phyloP scores from a whole-genome alignment of 2,329 filamentous ascomycete species.

The Ophiocordyceps camponoti-floridani region DNA sequence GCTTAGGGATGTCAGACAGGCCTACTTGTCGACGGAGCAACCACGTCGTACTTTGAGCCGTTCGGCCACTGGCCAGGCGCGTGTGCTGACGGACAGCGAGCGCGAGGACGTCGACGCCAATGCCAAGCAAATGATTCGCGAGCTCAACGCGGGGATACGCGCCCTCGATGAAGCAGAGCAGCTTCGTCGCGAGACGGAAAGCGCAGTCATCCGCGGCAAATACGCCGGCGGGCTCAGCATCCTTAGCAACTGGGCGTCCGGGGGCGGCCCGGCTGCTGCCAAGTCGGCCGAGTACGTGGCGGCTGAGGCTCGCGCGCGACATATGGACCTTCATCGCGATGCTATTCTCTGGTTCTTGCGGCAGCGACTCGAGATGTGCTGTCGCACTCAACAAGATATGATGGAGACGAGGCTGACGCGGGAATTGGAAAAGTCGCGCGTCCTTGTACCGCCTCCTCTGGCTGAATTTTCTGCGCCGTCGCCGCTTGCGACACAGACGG shows the following conservation, averaged over 20 bases:
- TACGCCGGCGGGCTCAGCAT: constrained; percentile 46
- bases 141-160: constrained; percentile 67
- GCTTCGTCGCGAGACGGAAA: constrained; percentile 59
- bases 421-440: constrained; percentile 79
- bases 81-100: constrained; percentile 59
- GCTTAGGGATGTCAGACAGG: constrained; percentile 66
- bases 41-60: constrained; percentile 38
- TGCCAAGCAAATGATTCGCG: constrained; percentile 68
- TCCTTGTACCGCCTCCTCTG: constrained; percentile 34
- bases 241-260: constrained; percentile 48
- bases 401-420: constrained; percentile 77
- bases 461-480: constrained; percentile 12
- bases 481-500: background rate
- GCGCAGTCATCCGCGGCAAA: constrained; percentile 54
- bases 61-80: constrained; percentile 22
- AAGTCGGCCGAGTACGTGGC: constrained; percentile 46
- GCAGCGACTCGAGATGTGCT: constrained; percentile 56
- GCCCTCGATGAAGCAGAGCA: constrained; percentile 68
- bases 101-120: constrained; percentile 76
- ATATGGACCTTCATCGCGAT: constrained; percentile 55
- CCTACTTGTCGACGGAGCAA: constrained; percentile 72
- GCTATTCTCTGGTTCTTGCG: constrained; percentile 71
- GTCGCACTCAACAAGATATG: constrained; percentile 69
- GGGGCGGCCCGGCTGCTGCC: constrained; percentile 23
- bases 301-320: constrained; percentile 54